phyloP scores from a whole-genome alignment of 441 rosid species.

The Pelargonium australe region DNA sequence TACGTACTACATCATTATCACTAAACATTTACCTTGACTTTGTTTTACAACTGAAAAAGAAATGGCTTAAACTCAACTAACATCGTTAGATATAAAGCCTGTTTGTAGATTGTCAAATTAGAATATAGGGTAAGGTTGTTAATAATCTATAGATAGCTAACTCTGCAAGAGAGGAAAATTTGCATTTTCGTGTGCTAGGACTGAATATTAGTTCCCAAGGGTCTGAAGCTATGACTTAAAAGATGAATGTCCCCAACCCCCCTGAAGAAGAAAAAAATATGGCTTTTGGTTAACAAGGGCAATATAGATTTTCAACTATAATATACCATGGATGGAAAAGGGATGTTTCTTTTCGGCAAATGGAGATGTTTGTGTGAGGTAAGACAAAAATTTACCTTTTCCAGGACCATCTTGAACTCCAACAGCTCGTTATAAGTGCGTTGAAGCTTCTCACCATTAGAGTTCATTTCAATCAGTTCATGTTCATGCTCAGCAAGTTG shows the following conservation, averaged over 20 bases:
- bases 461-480: conserved; percentile 88
- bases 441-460: conserved; percentile 87
- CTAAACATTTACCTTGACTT: background rate
- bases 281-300: background rate
- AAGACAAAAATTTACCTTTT: conserved; percentile 51
- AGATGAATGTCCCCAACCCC: background rate
- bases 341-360: background rate
- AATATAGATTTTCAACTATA: background rate
- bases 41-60: background rate
- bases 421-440: conserved; percentile 86
- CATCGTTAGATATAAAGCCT: background rate
- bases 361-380: background rate
- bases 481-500: conserved; percentile 93
- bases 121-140: background rate
- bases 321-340: background rate
- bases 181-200: background rate
- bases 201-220: background rate
- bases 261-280: background rate
- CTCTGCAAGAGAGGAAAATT: background rate
- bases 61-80: background rate
- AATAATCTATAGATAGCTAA: background rate
- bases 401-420: conserved; percentile 90
- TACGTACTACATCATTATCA: background rate
- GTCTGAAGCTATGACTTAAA: background rate
- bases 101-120: background rate